Percentiles rank a stretch among this genome's conserved stretches.
Conservation (phyloP, 148 eudicot genomes). For the Persicaria tinctoria region DNA sequence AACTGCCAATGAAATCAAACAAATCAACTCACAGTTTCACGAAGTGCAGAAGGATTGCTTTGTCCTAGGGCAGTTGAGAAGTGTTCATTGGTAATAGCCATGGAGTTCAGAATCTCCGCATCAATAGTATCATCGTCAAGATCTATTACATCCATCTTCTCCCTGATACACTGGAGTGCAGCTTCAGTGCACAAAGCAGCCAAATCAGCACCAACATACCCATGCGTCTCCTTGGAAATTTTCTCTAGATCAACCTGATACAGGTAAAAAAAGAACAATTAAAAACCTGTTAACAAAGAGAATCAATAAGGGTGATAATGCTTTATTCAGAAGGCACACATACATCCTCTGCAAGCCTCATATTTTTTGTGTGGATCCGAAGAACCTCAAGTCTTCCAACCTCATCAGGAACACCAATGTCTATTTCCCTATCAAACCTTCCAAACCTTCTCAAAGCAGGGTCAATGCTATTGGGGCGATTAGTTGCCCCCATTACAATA, state of each 20-base stretch:
- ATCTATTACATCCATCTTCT: constrained; percentile 94
- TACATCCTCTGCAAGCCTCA: constrained; percentile 90
- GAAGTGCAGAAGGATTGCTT: constrained; percentile 89
- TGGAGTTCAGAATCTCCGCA: constrained; percentile 84
- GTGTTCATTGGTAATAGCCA: constrained; percentile 90
- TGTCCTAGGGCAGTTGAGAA: constrained; percentile 81
- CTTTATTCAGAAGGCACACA: background rate
- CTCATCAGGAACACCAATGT: constrained; percentile 93
- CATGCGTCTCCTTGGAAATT: constrained; percentile 82
- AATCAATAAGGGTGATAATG: background rate
- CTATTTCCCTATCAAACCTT: constrained; percentile 85
- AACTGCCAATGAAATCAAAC: background rate
- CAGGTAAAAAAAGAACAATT: background rate
- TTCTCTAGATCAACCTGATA: constrained; percentile 74
- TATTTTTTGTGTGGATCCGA: constrained; percentile 86
- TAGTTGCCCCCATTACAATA: constrained; percentile 88
- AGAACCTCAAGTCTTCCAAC: constrained; percentile 83
- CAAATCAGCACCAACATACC: constrained; percentile 81
- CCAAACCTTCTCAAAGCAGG: constrained; percentile 89
- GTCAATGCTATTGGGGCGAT: constrained; percentile 90
- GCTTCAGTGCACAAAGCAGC: constrained; percentile 91
- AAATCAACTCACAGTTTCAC: constrained; percentile 65
- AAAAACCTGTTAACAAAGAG: background rate
- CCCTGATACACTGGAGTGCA: constrained; percentile 87
- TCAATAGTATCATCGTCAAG: constrained; percentile 81